phyloP scores from a whole-genome alignment of 352 stramenopile species.

The Peronospora farinosa region DNA sequence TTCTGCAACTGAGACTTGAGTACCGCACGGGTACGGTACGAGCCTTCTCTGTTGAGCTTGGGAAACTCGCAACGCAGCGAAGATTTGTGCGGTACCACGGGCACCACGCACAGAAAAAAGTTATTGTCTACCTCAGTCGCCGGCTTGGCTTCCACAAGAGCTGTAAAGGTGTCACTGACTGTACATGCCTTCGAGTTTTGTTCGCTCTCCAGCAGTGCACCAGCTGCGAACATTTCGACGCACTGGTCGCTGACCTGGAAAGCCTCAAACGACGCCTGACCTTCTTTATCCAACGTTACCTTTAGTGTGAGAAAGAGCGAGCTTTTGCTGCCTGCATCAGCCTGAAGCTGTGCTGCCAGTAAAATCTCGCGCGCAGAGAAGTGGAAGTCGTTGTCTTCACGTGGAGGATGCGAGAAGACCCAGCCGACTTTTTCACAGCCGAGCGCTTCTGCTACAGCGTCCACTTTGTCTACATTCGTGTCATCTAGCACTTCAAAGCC shows the following conservation, averaged over 20 bases:
- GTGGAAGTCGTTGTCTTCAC: conserved; percentile 93
- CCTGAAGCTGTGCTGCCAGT: conserved; percentile 92
- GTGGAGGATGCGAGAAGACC: conserved; percentile 95
- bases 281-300: conserved; percentile 91
- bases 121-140: conserved; percentile 90
- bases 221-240: conserved; percentile 96
- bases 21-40: conserved; percentile 78
- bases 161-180: conserved; percentile 96
- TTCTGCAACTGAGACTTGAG: conserved; percentile 90
- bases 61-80: conserved; percentile 91
- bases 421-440: conserved; percentile 92
- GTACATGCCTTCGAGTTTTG: conserved; percentile 87
- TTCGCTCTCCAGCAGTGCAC: conserved; percentile 86
- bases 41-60: conserved; percentile 87
- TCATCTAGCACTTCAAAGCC: conserved; percentile 92
- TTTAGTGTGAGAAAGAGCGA: conserved; percentile 96
- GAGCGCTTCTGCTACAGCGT: conserved; percentile 81
- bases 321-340: conserved; percentile 90
- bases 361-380: conserved; percentile 89
- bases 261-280: conserved; percentile 92
- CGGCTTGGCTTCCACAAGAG: conserved; percentile 94
- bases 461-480: conserved; percentile 76
- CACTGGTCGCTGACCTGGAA: conserved; percentile 97
- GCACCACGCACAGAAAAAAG: conserved; percentile 96
- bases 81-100: conserved; percentile 92